A percentile compares a stretch with the other conserved stretches of the same genome.
phyloP scores from a whole-genome alignment of 2,329 filamentous ascomycete genomes.

The Fusarium avenaceum region DNA sequence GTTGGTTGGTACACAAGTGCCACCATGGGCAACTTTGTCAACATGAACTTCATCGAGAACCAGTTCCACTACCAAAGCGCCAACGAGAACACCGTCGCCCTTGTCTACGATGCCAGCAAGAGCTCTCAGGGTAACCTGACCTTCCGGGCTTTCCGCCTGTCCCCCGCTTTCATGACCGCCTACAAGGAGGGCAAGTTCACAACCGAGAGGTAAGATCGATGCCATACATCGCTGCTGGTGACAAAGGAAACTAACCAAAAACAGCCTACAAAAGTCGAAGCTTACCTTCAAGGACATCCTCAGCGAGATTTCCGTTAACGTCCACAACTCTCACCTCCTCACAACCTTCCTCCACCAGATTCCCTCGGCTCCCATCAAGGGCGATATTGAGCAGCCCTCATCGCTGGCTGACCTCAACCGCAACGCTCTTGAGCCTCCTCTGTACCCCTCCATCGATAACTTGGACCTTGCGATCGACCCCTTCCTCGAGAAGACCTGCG shows the following conservation, averaged over 20 bases:
- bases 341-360: slow-evolving; percentile 96
- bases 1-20: slow-evolving; percentile 99
- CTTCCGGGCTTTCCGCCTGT: slow-evolving; percentile 90
- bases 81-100: slow-evolving; percentile 87
- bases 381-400: slow-evolving; percentile 79
- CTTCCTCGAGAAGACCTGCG: slow-evolving; percentile 98
- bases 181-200: slow-evolving; percentile 99
- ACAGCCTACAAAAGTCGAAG: slow-evolving; percentile 92
- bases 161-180: slow-evolving; percentile 86
- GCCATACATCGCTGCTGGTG: neutral
- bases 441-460: slow-evolving; percentile 89
- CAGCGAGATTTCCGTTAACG: slow-evolving; percentile 85
- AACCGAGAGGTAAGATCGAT: slow-evolving; percentile 81
- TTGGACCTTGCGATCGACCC: slow-evolving; percentile 96
- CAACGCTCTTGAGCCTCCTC: slow-evolving; percentile 72
- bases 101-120: slow-evolving; percentile 95
- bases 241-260: slow-evolving; percentile 29
- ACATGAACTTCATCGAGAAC: slow-evolving; percentile 95
- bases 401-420: slow-evolving; percentile 83
- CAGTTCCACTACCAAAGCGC: slow-evolving; percentile 98
- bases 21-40: slow-evolving; percentile 99
- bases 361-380: slow-evolving; percentile 72
- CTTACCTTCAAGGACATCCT: slow-evolving; percentile 95
- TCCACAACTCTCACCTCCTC: slow-evolving; percentile 98
- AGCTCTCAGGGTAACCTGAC: slow-evolving; percentile 93